These are phyloP conservation scores for Cytospora chrysosperma DNA, from an alignment of 2,329 filamentous ascomycete genomes.

Conservation along the genomic window DNA sequence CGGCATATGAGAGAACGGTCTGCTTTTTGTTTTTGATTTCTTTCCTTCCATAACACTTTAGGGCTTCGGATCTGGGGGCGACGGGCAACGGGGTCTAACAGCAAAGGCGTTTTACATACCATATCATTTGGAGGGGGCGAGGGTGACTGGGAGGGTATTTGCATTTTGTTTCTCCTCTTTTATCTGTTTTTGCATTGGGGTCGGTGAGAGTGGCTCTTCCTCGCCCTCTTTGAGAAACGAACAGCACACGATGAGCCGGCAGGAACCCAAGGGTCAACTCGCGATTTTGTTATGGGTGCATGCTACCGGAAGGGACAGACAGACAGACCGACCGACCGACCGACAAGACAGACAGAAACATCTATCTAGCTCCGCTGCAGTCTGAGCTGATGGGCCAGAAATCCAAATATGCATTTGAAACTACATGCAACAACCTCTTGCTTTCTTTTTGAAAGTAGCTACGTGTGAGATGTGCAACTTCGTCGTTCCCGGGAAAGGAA, in stretches of 20 bases:
- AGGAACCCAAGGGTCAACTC: no score
- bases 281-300: neutral
- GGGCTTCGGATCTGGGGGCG: neutral
- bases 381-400: neutral
- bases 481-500: no score
- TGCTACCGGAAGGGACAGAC: neutral
- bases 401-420: neutral
- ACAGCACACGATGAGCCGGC: no score
- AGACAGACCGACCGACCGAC: no score
- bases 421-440: no score
- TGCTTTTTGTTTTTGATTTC: neutral
- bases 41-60: neutral
- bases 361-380: neutral
- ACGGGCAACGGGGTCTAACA: neutral
- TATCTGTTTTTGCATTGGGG: neutral
- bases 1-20: neutral
- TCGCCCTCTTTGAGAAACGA: neutral
- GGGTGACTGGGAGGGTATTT: neutral
- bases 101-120: constrained; percentile 13
- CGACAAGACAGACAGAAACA: no score
- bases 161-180: no score
- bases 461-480: neutral
- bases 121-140: neutral
- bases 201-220: constrained; percentile 3
- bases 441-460: neutral